A percentile compares a stretch with the other conserved stretches of the same genome.
Conservation (phyloP, 169 alveolate genomes). For the Plasmodium falciparum region DNA sequence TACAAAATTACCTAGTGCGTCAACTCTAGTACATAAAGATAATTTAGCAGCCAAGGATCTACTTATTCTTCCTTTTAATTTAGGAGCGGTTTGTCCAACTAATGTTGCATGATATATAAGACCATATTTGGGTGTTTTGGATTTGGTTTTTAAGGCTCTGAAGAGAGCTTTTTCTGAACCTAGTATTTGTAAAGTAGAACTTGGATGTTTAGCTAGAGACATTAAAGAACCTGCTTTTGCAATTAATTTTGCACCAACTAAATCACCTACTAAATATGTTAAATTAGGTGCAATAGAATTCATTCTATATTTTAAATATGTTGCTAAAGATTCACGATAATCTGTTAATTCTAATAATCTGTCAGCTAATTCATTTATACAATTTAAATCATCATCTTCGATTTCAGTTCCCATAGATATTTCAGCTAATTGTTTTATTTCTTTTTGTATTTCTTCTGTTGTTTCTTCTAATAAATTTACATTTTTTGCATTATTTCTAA, state of each 20-base stretch:
- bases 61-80: slow-evolving; percentile 98
- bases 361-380: slow-evolving; percentile 95
- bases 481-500: slow-evolving; percentile 88
- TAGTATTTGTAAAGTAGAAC: slow-evolving; percentile 99
- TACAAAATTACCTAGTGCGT: slow-evolving; percentile 96
- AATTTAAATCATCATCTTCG: slow-evolving; percentile 95
- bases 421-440: slow-evolving; percentile 98
- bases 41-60: slow-evolving; percentile 99
- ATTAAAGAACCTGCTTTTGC: slow-evolving; percentile 99
- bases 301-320: slow-evolving; percentile 98
- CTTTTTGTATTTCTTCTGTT: slow-evolving; percentile 95
- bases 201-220: slow-evolving; percentile 99
- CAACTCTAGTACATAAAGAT: slow-evolving; percentile 98
- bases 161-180: slow-evolving; percentile 99
- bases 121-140: slow-evolving; percentile 99
- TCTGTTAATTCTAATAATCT: slow-evolving; percentile 97
- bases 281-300: slow-evolving; percentile 99
- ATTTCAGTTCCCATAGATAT: slow-evolving; percentile 99
- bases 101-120: slow-evolving; percentile 98
- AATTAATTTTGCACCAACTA: slow-evolving; percentile 99
- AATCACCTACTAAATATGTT: slow-evolving; percentile 98
- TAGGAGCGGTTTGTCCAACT: slow-evolving; percentile 99
- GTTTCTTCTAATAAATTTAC: slow-evolving; percentile 88
- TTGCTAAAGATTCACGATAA: slow-evolving; percentile 94
- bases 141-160: slow-evolving; percentile 98